Base-by-base conservation (phyloP, 2,329 filamentous ascomycete species). In the Aspergillus pseudotamarii region DNA sequence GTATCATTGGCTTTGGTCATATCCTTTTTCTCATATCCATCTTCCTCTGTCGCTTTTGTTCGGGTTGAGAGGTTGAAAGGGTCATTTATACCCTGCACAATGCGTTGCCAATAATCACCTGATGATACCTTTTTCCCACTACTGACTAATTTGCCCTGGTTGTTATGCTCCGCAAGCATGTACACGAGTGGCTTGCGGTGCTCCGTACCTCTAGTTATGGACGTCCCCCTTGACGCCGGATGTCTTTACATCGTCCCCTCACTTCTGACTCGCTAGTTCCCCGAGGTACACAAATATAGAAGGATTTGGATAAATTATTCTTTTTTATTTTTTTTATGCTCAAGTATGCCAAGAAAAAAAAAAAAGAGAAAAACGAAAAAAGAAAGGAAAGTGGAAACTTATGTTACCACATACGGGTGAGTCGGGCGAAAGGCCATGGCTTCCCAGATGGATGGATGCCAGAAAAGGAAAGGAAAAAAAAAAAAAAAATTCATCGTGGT, bases 171-270 rank as follows among this genome's bases (percentile, higher is more conserved):
- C 43, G 59, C 41, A 54, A 56, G 21, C 11, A 38, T 38, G 51
- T 38, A 55, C 48, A 55, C 30, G 19, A 56, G 57, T 60, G 57
- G 61, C 57, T 57, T 56, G 59, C 21, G 50, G 45, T 30, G 26
- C 36, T 48, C 38, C 28, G 53, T 38, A 58, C 9, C 10, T 9
- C 38, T 59, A 58, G 41, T 59, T 60, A 60, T 63, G 62, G 58
- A 58, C 54, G 57, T 57, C 34, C 63, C 65, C 65, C 64, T 66
- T 66, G 64, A 63, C 53, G 56, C 58, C 54, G 41, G 59, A 53
- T 34, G 54, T 30, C 43, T 51, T 63, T 41, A 57, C 16, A 12
- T 32, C 45, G 45, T 60, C 57, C 62, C 66, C 65, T 66, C 59
- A 62, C 61, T 56, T 66, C 56, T 50, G 11, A 50, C 26, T 54